These are phyloP conservation scores for Penicillium flavigenum DNA, from an alignment of 495 filamentous ascomycete species.

Conservation along the genomic window DNA sequence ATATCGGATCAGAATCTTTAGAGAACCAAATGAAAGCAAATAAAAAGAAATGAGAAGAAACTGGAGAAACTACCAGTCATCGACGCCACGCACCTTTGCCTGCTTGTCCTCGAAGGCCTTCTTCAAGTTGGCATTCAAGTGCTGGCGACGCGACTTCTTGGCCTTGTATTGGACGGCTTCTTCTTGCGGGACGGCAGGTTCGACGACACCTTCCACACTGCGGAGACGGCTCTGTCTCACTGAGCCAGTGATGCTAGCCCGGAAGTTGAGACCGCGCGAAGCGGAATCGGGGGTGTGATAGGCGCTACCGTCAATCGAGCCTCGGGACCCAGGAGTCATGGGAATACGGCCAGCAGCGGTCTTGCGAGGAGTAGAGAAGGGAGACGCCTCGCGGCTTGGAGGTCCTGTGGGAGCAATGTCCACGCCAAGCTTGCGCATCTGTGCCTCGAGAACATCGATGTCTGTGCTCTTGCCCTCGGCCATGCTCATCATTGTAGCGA, in stretches of 20 bases:
- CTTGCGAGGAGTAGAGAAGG: slow-evolving; percentile 60
- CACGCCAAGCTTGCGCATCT: slow-evolving; percentile 71
- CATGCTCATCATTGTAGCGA: slow-evolving; percentile 89
- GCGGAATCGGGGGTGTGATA: slow-evolving; percentile 59
- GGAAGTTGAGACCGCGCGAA: slow-evolving; percentile 38
- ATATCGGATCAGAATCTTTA: slow-evolving; percentile 1
- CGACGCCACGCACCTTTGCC: slow-evolving; percentile 35
- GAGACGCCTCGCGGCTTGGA: slow-evolving; percentile 56
- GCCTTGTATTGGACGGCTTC: slow-evolving; percentile 59
- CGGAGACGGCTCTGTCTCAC: slow-evolving; percentile 47
- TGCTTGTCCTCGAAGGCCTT: slow-evolving; percentile 41
- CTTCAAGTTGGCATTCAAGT: slow-evolving; percentile 48
- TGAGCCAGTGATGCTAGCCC: slow-evolving; percentile 48
- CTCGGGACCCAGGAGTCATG: slow-evolving; percentile 40
- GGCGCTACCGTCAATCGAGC: slow-evolving; percentile 45
- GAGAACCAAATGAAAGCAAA: slow-evolving; percentile 5
- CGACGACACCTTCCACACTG: slow-evolving; percentile 34
- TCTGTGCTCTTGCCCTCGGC: slow-evolving; percentile 82
- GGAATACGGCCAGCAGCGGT: slow-evolving; percentile 33
- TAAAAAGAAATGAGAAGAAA: slow-evolving; percentile 4
- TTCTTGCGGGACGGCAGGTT: slow-evolving; percentile 43
- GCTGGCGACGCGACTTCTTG: slow-evolving; percentile 55
- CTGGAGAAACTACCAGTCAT: slow-evolving; percentile 24
- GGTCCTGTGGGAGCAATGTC: slow-evolving; percentile 46
- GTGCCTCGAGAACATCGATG: slow-evolving; percentile 82